Percentiles rank a stretch among this genome's conserved stretches.
Evolutionary conservation across 2,329 filamentous ascomycete genomes (phyloP).

Genomic region (Talaromyces amestolkiae): DNA sequence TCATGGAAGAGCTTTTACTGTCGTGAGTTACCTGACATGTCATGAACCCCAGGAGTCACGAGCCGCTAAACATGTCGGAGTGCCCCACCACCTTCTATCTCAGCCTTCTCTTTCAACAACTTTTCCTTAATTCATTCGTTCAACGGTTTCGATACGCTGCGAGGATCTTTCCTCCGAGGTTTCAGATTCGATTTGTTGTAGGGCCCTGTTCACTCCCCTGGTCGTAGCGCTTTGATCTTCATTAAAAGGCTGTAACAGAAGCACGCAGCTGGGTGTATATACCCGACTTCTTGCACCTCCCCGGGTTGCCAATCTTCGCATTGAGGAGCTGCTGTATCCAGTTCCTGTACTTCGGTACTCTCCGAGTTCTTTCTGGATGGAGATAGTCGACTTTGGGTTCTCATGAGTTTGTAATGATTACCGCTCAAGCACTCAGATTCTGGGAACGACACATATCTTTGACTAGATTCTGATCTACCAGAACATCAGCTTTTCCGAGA

Average conservation of each 20-base stretch:
- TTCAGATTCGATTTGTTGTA: neutral
- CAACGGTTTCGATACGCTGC: neutral
- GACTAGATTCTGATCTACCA: neutral
- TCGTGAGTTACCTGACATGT: neutral
- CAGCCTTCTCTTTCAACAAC: neutral
- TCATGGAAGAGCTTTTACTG: neutral
- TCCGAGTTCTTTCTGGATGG: neutral
- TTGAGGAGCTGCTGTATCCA: neutral
- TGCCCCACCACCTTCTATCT: neutral
- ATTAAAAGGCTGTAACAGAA: neutral
- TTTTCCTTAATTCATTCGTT: neutral
- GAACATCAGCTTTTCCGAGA: neutral
- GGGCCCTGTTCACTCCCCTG: neutral
- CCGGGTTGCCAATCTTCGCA: neutral
- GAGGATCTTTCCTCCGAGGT: neutral
- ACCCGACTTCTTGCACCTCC: neutral
- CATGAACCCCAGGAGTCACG: neutral
- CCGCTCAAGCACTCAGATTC: neutral
- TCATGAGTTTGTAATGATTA: neutral
- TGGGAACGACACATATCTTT: neutral
- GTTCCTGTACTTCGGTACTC: neutral
- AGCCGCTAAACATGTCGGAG: neutral
- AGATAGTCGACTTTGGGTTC: neutral
- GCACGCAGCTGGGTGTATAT: neutral
- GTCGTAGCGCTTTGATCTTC: neutral